Evolutionary conservation across 345 rosid species (phyloP), one percentile per base, ranked within the genome.

Genomic region (Isatis tinctoria): DNA sequence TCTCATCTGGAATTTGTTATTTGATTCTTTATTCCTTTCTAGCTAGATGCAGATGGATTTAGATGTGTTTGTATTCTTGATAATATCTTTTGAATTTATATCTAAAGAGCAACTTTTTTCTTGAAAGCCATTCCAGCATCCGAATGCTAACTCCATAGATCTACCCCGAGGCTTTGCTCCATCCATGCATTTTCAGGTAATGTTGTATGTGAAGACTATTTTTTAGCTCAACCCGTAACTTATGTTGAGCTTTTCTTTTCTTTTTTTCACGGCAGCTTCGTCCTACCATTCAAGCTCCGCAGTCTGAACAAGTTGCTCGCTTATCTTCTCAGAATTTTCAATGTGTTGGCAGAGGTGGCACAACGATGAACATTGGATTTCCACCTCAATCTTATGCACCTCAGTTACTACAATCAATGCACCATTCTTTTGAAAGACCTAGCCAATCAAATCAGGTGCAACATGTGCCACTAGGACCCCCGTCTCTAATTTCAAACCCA

Each of bases 251-350:
- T 6, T 56, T 43, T 65, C 32, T 6, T 56, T 43, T 65, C 61
- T 51, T 67, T 54, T 61, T 72, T 57, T 60, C 78, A 69, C 84
- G 79, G 85, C 64, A 93, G 98, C 86, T 87, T 70, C 90, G 88
- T 72, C 88, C 88, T 32, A 77, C 75, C 33, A 83, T 81, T 78
- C 92, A 87, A 27, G 73, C 81, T 22, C 89, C 85, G 24, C 97
- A 79, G 78, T 43, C 86, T 22, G 93, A 85, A 67, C 97, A 91
- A 67, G 87, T 84, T 80, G 79, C 83, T 60, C 82, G 86, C 10
- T 78, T 80, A 78, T 63, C 83, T 82, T 79, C 97, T 74, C 96
- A 81, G 77, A 93, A 83, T 70, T 93, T 90, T 83, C 98, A 83
- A 63, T 80, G 83, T 73, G 82, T 73, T 80, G 85, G 81, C 58